Conservation (phyloP, 371 early-diverging fungal genomes). For the Phascolomyces articulosus region DNA sequence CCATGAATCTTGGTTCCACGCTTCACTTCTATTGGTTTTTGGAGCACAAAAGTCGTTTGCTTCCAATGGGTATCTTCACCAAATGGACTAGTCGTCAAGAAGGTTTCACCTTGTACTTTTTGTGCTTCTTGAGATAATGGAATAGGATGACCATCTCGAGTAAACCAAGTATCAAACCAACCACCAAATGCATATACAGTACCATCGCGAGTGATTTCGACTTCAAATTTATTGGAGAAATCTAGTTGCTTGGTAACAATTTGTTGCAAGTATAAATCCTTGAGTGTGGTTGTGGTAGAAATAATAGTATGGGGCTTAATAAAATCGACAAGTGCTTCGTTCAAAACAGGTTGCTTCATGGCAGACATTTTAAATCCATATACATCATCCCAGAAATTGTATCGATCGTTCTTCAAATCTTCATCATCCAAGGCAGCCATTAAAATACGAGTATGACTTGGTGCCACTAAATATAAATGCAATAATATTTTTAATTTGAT, state of each 20-base stretch:
- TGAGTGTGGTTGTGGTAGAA: slow-evolving; percentile 65
- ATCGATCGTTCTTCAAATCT: slow-evolving; percentile 74
- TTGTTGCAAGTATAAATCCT: slow-evolving; percentile 71
- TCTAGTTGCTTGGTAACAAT: slow-evolving; percentile 56
- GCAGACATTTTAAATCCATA: slow-evolving; percentile 89
- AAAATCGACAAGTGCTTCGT: slow-evolving; percentile 65
- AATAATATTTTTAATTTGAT: not conserved
- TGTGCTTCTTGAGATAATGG: slow-evolving; percentile 41
- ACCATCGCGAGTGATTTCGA: slow-evolving; percentile 62
- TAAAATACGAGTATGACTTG: slow-evolving; percentile 81
- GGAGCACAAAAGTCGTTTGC: slow-evolving; percentile 64
- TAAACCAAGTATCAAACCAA: slow-evolving; percentile 88
- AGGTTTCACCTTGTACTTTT: slow-evolving; percentile 34
- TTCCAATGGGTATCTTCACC: slow-evolving; percentile 76
- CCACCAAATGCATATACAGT: slow-evolving; percentile 76
- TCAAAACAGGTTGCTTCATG: slow-evolving; percentile 70
- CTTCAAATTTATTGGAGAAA: slow-evolving; percentile 62
- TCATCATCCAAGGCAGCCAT: slow-evolving; percentile 80
- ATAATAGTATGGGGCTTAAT: slow-evolving; percentile 71
- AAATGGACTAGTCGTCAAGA: slow-evolving; percentile 76
- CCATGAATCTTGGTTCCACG: slow-evolving; percentile 53
- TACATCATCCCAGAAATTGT: slow-evolving; percentile 88
- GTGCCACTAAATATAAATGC: slow-evolving; percentile 52
- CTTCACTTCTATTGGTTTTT: slow-evolving; percentile 45
- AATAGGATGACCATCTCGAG: slow-evolving; percentile 63